Base-by-base conservation (phyloP, 257 asterid genomes). In the Solanum lycopersicoides region DNA sequence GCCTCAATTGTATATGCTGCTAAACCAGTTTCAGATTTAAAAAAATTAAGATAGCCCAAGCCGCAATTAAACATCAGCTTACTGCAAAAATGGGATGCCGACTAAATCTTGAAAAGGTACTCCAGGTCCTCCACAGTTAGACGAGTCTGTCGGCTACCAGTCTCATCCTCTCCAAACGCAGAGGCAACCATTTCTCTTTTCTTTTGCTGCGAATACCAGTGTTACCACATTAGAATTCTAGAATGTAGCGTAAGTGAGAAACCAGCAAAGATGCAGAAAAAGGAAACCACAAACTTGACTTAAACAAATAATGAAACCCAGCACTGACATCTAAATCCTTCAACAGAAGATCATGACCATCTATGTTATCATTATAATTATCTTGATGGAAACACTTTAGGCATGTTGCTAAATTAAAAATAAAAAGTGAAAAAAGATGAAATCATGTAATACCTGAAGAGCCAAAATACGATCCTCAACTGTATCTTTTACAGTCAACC, bases 381-480 rank as follows among this genome's bases (percentile, higher is more conserved):
- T 80, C 10, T 47, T 30, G 68, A 82, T 50, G 20, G 30, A 12
- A 50, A 82, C 44, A 82, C 44, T 50, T 32, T 2, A 82, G 69
- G 69, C 30, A 1, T 82, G 85, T 30, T 6, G 45, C 30, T 30
- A 30, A 50, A 21, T 80, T 32, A 18, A 20, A 8, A 82, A 50
- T 59, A 79, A 34, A 69, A 73, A 37, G 65, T 45, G 45, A 71
- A 44, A 18, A 82, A 82, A 15, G 68, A 34, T 42, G 68, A 18
- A 18, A 87, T 60, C 5, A 39, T 28, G 80, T 44, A 86, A 74
- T 90, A 96, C 99, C 99, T 97, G 99, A 89, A 97, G 93, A 37
- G 98, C 97, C 94, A 97, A 91, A 86, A 97, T 97, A 73, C 99
- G 98, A 90, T 97, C 99, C 93, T 97, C 99, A 65, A 97, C 99